Base-by-base conservation (phyloP, 2,329 filamentous ascomycete species). In the Cladophialophora bantiana region DNA sequence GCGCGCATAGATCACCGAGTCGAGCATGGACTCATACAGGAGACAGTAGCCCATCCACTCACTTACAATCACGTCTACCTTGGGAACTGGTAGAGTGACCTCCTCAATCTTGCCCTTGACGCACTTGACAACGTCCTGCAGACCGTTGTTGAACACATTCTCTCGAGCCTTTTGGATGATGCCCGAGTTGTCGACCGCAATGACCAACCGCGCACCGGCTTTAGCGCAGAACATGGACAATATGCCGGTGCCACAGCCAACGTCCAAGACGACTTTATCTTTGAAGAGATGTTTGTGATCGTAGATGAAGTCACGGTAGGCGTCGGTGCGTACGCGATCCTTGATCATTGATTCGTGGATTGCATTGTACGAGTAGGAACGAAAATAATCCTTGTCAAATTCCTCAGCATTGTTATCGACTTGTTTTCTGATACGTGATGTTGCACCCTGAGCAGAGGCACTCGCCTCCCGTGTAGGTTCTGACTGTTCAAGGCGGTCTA, bases 1-100 rank as follows among this genome's bases (percentile, higher is more conserved):
- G 68, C 94, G 86, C 52, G 94, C 94, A 75, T 88, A 94, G 59
- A 98, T 85, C 26, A 98, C 92, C 57, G 92, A 96, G 70, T 95
- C 93, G 34, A 98, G 88, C 94, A 98, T 98, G 64, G 93, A 93
- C 80, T 98, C 94, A 78, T 96, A 98, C 5, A 97, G 85, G 18
- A 97, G 85, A 70, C 90, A 92, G 77, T 98, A 98, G 35, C 94
- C 94, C 94, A 98, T 98, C 94, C 94, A 98, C 78, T 98, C 94
- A 67, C 92, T 96, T 68, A 98, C 90, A 76, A 98, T 97, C 74
- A 98, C 90, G 79, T 98, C 94, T 54, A 97, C 94, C 75, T 94
- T 83, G 62, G 88, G 83, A 7, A 94, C 89, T 1, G 91, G 93
- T 26, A 93, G 84, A 64, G 80, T 84, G 63, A 96, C 91, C 72